A percentile compares a stretch with the other conserved stretches of the same genome.
Conservation (phyloP, 1,139 yeast species). For the Yamadazyma blattariae region DNA sequence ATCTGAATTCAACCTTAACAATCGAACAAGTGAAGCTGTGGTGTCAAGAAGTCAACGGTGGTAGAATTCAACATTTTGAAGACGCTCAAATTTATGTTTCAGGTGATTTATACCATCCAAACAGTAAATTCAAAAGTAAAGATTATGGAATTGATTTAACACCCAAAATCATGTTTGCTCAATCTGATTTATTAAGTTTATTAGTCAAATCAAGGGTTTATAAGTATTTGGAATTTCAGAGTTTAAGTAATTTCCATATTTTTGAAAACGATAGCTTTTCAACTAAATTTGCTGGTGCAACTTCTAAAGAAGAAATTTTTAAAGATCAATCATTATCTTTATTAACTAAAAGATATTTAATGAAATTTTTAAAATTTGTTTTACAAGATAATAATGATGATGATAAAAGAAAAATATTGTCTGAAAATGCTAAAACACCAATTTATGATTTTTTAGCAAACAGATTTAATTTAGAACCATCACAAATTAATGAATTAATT, state of each 20-base stretch:
- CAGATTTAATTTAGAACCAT: constrained; percentile 66
- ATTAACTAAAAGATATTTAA: constrained; percentile 75
- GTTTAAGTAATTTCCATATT: constrained; percentile 84
- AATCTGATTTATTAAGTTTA: constrained; percentile 76
- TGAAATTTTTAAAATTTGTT: constrained; percentile 91
- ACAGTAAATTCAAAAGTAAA: constrained; percentile 49
- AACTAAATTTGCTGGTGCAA: constrained; percentile 68
- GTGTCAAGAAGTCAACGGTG: constrained; percentile 64
- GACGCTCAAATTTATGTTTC: constrained; percentile 78
- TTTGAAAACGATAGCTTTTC: constrained; percentile 82
- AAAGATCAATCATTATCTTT: constrained; percentile 80
- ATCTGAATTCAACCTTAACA: constrained; percentile 78
- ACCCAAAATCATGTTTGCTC: constrained; percentile 88
- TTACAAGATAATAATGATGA: constrained; percentile 62
- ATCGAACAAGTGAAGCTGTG: constrained; percentile 81
- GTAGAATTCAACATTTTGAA: constrained; percentile 47
- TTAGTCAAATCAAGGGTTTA: constrained; percentile 82
- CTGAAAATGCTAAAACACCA: constrained; percentile 52
- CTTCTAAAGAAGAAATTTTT: constrained; percentile 87
- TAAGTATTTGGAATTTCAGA: constrained; percentile 88
- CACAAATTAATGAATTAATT: constrained; percentile 79
- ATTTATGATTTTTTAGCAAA: constrained; percentile 56
- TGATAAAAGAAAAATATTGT: constrained; percentile 44
- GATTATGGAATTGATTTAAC: constrained; percentile 86
- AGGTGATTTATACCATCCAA: constrained; percentile 31